A percentile compares a stretch with the other conserved stretches of the same genome.
Conservation (phyloP, 768 basidiomycete genomes). For the Omphalotus guepiniiformis region DNA sequence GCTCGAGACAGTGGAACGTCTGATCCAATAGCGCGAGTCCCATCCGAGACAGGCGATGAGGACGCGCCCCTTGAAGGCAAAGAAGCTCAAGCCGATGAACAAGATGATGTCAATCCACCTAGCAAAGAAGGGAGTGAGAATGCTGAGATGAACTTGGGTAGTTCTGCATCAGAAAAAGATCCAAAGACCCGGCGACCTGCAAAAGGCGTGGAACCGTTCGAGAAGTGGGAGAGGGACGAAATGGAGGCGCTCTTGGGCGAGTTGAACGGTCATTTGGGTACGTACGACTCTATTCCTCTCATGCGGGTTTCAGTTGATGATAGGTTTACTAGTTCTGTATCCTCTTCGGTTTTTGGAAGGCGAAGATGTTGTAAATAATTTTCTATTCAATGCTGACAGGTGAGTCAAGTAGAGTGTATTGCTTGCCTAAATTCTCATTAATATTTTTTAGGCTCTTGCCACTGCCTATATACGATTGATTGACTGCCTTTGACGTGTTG, state of each 20-base stretch:
- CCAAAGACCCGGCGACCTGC: slow-evolving; percentile 34
- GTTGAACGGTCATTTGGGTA: slow-evolving; percentile 84
- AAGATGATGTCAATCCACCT: neutral
- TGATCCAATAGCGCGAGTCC: slow-evolving; percentile 49
- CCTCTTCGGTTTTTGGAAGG: slow-evolving; percentile 86
- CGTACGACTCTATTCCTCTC: slow-evolving; percentile 16
- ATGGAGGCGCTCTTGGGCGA: slow-evolving; percentile 83
- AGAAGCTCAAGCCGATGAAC: slow-evolving; percentile 12
- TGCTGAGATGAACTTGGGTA: slow-evolving; percentile 17
- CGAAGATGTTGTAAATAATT: slow-evolving; percentile 91
- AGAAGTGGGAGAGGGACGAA: slow-evolving; percentile 78
- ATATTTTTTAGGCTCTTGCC: too few species aligned
- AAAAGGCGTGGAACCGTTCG: slow-evolving; percentile 65
- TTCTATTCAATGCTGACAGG: slow-evolving; percentile 88
- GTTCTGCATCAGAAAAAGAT: slow-evolving; percentile 28
- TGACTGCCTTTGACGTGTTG: too few species aligned
- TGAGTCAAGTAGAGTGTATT: slow-evolving; percentile 23
- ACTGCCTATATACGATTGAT: too few species aligned
- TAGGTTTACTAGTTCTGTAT: slow-evolving; percentile 59
- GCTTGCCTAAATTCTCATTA: too few species aligned
- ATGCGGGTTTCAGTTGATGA: neutral
- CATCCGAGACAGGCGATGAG: slow-evolving; percentile 53
- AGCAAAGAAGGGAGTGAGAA: slow-evolving; percentile 15
- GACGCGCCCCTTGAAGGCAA: slow-evolving; percentile 17
- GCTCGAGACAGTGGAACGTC: slow-evolving; percentile 34